A percentile compares a stretch with the other conserved stretches of the same genome.
Conservation (phyloP, 306 rosid species). For the Pterocarpus santalinus region DNA sequence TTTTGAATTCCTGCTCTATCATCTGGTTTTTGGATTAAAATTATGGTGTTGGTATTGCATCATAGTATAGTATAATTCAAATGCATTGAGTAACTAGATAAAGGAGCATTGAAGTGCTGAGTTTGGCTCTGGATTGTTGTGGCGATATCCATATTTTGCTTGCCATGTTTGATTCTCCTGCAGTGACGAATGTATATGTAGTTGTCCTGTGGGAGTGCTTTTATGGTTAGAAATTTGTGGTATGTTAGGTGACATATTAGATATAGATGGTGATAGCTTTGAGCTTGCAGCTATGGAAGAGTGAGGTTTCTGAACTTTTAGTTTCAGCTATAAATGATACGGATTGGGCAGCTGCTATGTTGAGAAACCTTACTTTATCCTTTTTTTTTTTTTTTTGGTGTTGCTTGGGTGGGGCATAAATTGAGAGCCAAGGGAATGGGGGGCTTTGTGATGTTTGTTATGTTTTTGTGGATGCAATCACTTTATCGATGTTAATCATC, state of each 20-base stretch:
- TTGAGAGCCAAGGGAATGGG: background rate
- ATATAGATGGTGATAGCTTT: slow-evolving; percentile 23
- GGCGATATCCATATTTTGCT: slow-evolving; percentile 2
- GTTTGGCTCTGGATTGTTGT: slow-evolving; percentile 16
- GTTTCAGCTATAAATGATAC: slow-evolving; percentile 1
- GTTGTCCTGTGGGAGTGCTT: background rate
- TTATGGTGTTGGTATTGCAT: slow-evolving; percentile 2
- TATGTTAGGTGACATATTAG: slow-evolving; percentile 16
- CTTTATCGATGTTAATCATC: slow-evolving; percentile 12
- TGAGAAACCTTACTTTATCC: background rate
- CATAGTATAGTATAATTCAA: slow-evolving; percentile 10
- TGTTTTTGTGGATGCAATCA: slow-evolving; percentile 8
- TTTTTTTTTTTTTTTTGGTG: background rate
- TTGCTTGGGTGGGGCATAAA: slow-evolving; percentile 36
- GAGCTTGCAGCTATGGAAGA: slow-evolving; percentile 23
- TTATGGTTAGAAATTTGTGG: slow-evolving; percentile 34
- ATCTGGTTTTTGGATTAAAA: slow-evolving; percentile 26
- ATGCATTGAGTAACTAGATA: background rate
- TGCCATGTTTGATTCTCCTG: background rate
- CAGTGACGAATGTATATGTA: background rate
- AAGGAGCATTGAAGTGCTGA: slow-evolving; percentile 6
- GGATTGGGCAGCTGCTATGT: slow-evolving; percentile 33
- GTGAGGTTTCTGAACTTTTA: slow-evolving; percentile 21
- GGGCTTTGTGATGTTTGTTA: slow-evolving; percentile 38
- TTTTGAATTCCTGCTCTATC: slow-evolving; percentile 37